phyloP scores from a whole-genome alignment of 2,329 filamentous ascomycete species.

The Chaetomium olivaceum region DNA sequence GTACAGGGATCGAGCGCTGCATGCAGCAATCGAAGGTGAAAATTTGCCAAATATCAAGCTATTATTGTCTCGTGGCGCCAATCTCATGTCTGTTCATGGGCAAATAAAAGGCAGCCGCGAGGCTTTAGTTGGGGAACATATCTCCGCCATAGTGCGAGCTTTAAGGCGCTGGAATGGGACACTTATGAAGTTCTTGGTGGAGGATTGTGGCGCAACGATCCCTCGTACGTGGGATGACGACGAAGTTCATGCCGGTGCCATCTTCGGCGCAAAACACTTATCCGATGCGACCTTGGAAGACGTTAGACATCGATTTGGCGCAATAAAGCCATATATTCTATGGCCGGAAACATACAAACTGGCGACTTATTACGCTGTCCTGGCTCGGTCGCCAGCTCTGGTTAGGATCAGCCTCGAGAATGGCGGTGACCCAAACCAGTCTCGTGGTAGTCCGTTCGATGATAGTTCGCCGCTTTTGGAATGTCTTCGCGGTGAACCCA shows the following conservation, averaged over 20 bases:
- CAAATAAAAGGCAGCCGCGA: too few relatives aligned
- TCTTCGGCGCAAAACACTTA: not conserved
- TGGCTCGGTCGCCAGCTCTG: not conserved
- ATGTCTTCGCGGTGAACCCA: not conserved
- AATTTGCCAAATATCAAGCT: not conserved
- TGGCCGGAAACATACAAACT: not conserved
- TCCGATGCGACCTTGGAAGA: not conserved
- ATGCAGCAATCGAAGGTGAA: not conserved
- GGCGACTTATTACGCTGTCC: not conserved
- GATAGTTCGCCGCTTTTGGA: not conserved
- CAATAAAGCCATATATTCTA: not conserved
- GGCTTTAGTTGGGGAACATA: too few relatives aligned
- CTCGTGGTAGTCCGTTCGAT: too few relatives aligned
- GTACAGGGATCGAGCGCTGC: not conserved
- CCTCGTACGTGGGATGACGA: not conserved
- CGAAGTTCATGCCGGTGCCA: not conserved
- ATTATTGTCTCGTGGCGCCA: not conserved
- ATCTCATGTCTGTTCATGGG: too few relatives aligned
- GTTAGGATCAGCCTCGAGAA: not conserved
- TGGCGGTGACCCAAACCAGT: not conserved
- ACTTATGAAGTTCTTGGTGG: not conserved
- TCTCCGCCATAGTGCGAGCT: too few relatives aligned
- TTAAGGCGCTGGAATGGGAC: not conserved
- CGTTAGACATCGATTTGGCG: not conserved
- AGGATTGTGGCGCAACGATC: not conserved